Conservation (phyloP, 805 yeast genomes). For the Sugiyamaella valdiviana region DNA sequence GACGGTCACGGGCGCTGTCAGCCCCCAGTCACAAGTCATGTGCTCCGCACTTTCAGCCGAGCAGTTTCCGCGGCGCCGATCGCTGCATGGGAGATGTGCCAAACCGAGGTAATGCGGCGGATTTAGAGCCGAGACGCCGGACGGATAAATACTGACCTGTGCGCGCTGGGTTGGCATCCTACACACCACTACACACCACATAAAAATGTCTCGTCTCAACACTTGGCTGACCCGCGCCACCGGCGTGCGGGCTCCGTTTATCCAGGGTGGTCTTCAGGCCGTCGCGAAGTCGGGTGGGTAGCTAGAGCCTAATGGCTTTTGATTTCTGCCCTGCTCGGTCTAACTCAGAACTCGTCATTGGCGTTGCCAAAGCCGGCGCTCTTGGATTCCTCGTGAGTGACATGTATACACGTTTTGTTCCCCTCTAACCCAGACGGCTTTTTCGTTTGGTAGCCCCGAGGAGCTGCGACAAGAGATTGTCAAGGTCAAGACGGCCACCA, state of each 20-base stretch:
- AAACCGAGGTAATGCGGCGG: background rate
- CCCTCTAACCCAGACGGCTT: conserved; percentile 21
- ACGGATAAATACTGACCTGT: background rate
- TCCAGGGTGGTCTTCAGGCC: conserved; percentile 31
- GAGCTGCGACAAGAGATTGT: conserved; percentile 27
- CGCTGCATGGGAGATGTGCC: background rate
- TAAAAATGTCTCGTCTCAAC: conserved; percentile 16
- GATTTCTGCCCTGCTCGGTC: background rate
- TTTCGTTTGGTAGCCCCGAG: conserved; percentile 29
- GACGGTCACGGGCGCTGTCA: too few species aligned
- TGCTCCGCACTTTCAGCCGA: too few species aligned
- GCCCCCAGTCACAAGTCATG: too few species aligned
- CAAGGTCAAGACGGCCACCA: conserved; percentile 20
- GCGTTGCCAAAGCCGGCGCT: conserved; percentile 32
- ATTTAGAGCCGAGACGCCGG: background rate
- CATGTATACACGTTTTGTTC: background rate
- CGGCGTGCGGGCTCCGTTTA: conserved; percentile 28
- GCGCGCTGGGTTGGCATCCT: background rate
- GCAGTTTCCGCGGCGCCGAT: background rate
- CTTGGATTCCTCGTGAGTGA: conserved; percentile 22
- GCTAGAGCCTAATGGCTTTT: background rate
- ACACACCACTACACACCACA: background rate
- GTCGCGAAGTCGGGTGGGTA: conserved; percentile 20
- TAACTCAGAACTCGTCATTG: conserved; percentile 27
- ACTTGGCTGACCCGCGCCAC: conserved; percentile 31